Evolutionary conservation across 2,329 filamentous ascomycete species (phyloP).

Genomic region (Alternaria tenuissima): DNA sequence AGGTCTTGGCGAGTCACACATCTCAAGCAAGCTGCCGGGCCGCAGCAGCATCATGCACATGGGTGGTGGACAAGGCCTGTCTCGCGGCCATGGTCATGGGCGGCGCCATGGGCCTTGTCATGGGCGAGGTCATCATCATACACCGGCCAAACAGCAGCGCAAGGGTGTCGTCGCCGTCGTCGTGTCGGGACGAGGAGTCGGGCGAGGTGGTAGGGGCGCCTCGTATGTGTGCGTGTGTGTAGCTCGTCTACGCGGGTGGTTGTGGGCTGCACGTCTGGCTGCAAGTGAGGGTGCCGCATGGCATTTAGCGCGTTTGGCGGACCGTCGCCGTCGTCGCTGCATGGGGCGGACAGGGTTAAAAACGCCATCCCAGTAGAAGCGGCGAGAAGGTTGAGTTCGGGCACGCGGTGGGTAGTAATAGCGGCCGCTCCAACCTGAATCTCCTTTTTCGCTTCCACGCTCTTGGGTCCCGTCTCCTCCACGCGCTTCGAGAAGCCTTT

Average conservation of each 20-base stretch:
- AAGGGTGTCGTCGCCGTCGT: no score
- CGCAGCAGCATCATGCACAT: constrained; percentile 21
- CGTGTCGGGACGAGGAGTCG: not conserved
- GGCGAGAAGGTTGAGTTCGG: constrained; percentile 40
- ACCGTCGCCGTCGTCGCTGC: constrained; percentile 36
- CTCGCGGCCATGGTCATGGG: constrained; percentile 8
- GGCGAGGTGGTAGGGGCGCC: not conserved
- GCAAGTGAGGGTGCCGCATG: constrained; percentile 22
- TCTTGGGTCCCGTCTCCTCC: constrained; percentile 43
- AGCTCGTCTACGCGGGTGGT: constrained; percentile 3
- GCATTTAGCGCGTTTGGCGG: constrained; percentile 31
- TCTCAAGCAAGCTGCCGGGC: constrained; percentile 29
- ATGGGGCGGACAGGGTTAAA: constrained; percentile 33
- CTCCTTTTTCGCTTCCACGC: constrained; percentile 47
- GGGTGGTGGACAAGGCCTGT: constrained; percentile 20
- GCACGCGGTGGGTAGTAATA: constrained; percentile 43
- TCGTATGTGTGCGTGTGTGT: not conserved
- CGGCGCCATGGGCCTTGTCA: not conserved
- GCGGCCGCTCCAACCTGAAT: constrained; percentile 44
- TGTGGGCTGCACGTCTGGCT: constrained; percentile 15
- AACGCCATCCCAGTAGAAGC: constrained; percentile 33
- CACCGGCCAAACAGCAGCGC: not conserved
- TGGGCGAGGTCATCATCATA: not conserved
- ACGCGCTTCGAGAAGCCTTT: constrained; percentile 45
- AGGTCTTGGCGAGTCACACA: constrained; percentile 28